These are phyloP conservation scores for Populus hybrid DNA, from an alignment of 441 rosid species.

Conservation along the genomic window DNA sequence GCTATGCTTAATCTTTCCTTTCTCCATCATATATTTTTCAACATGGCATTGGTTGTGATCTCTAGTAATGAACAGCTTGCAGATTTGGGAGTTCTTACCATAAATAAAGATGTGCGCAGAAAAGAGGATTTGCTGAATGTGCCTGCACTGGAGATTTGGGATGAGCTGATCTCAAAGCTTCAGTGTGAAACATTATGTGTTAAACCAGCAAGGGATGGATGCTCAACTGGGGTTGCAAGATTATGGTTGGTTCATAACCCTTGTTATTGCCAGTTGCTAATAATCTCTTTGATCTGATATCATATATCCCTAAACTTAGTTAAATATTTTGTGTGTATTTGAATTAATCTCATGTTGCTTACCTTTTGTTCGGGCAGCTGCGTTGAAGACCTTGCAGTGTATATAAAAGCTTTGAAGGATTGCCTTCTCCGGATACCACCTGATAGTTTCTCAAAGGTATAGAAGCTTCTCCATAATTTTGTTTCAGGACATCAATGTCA, in stretches of 20 bases:
- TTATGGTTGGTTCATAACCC: constrained; percentile 50
- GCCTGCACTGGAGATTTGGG: constrained; percentile 55
- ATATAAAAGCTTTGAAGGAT: constrained; percentile 71
- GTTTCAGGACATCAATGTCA: constrained; percentile 1
- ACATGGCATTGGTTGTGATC: constrained; percentile 11
- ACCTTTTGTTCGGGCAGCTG: constrained; percentile 44
- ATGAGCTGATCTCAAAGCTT: constrained; percentile 59
- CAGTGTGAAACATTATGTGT: constrained; percentile 76
- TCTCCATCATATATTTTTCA: constrained; percentile 3
- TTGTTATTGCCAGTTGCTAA: constrained; percentile 2
- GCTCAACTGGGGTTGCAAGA: constrained; percentile 98
- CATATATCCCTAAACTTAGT: neutral
- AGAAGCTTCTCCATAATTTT: constrained; percentile 6
- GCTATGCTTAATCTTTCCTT: neutral
- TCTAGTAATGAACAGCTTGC: constrained; percentile 53
- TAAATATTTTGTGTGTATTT: constrained; percentile 3
- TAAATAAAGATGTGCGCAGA: constrained; percentile 64
- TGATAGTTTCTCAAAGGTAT: constrained; percentile 81
- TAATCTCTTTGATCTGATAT: neutral
- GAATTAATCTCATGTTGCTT: constrained; percentile 2
- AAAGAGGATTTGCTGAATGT: constrained; percentile 58
- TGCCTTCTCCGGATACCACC: constrained; percentile 77
- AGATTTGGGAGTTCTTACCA: constrained; percentile 77
- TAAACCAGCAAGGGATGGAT: constrained; percentile 96
- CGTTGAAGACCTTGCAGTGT: constrained; percentile 64